Conservation (phyloP, 2,329 filamentous ascomycete species). For the Rhinocladiella mackenziei region DNA sequence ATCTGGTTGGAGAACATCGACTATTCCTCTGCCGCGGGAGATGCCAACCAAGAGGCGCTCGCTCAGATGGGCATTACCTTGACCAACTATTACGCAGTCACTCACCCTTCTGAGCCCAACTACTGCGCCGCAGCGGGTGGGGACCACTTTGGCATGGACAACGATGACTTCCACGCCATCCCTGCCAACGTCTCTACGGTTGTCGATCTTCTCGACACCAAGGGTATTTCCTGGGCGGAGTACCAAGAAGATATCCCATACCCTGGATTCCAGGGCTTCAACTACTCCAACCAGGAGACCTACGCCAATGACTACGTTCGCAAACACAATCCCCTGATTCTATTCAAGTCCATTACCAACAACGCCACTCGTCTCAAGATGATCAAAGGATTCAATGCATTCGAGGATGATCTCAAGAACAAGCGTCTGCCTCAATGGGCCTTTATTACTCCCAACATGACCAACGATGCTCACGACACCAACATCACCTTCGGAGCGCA, state of each 20-base stretch:
- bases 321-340: conserved; percentile 69
- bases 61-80: conserved; percentile 61
- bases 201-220: conserved; percentile 64
- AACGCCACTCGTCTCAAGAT: conserved; percentile 58
- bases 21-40: conserved; percentile 60
- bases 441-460: conserved; percentile 51
- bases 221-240: conserved; percentile 62
- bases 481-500: conserved; percentile 63
- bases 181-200: conserved; percentile 62
- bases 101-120: conserved; percentile 72
- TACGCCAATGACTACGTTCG: conserved; percentile 72
- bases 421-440: conserved; percentile 66
- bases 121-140: conserved; percentile 66
- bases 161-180: conserved; percentile 60
- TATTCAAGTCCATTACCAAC: conserved; percentile 62
- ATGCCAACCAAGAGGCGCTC: conserved; percentile 50
- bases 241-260: conserved; percentile 79
- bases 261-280: conserved; percentile 64
- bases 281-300: conserved; percentile 61
- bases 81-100: conserved; percentile 57
- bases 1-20: conserved; percentile 77
- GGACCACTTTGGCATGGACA: conserved; percentile 68
- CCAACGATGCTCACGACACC: conserved; percentile 71
- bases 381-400: conserved; percentile 70
- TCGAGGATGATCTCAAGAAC: conserved; percentile 62